Evolutionary conservation across 352 stramenopile genomes (phyloP).

Genomic region (Globisporangium solare): DNA sequence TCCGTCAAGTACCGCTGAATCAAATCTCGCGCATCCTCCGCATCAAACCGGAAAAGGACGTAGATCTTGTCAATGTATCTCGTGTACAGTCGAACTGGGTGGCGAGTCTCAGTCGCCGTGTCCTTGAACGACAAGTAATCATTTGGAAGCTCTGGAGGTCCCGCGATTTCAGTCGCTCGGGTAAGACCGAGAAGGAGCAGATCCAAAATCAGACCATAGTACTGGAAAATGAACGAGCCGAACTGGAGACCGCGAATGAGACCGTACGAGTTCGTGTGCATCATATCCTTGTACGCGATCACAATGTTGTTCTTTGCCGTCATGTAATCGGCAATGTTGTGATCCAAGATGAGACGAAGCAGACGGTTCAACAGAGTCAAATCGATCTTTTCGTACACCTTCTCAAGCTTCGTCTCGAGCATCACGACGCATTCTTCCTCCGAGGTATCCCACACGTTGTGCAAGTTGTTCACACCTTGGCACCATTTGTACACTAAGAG

Average conservation of each 20-base stretch:
- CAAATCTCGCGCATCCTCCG: slow-evolving; percentile 97
- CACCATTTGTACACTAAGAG: slow-evolving; percentile 99
- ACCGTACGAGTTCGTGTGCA: slow-evolving; percentile 99
- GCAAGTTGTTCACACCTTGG: slow-evolving; percentile 99
- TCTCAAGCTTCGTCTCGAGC: slow-evolving; percentile 98
- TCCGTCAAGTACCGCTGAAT: slow-evolving; percentile 99
- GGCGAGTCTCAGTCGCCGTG: slow-evolving; percentile 94
- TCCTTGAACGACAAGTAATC: slow-evolving; percentile 99
- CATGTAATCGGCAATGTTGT: slow-evolving; percentile 99
- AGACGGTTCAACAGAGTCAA: slow-evolving; percentile 98
- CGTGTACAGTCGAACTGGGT: slow-evolving; percentile 99
- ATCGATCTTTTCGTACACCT: slow-evolving; percentile 99
- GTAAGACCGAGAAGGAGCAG: slow-evolving; percentile 97
- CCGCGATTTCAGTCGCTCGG: slow-evolving; percentile 97
- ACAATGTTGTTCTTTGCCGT: slow-evolving; percentile 99
- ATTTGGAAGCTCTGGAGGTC: slow-evolving; percentile 96
- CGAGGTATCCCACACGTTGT: slow-evolving; percentile 97
- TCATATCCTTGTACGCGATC: slow-evolving; percentile 99
- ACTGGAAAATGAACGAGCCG: slow-evolving; percentile 96
- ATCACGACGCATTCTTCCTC: slow-evolving; percentile 99
- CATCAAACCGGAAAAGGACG: slow-evolving; percentile 98
- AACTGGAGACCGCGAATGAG: slow-evolving; percentile 99
- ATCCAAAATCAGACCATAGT: slow-evolving; percentile 99
- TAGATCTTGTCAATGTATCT: slow-evolving; percentile 99
- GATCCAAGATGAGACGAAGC: slow-evolving; percentile 98